Evolutionary conservation across 495 filamentous ascomycete genomes (phyloP), one percentile per base, ranked within the genome.

Genomic region (Thermothielavioides terrestris): DNA sequence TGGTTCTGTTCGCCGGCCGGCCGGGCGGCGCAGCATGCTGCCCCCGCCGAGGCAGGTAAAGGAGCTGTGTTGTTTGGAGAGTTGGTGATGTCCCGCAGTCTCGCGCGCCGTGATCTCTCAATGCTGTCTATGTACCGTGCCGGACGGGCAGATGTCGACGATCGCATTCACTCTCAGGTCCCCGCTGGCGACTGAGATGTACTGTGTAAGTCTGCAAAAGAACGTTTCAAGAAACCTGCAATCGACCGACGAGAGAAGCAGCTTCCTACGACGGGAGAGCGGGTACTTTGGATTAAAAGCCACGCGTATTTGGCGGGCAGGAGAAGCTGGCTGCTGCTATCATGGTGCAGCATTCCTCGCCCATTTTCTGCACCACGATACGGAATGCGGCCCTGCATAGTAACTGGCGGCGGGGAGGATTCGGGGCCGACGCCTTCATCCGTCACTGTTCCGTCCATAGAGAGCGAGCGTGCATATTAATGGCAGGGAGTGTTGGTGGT

Each of bases 381-480:
- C 40, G 45, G 35, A 48, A 48, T 31, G 45, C 31, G 11, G 44
- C 32, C 12, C 30, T 31, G 25, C 14, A 46, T 25, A 5, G 17
- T 6, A 14, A 37, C 11, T 6, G 21, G 6, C 6, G 21, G n/a
- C 42, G n/a, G 14, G 31, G n/a, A n/a, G n/a, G n/a, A n/a, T n/a
- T n/a, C n/a, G n/a, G n/a, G n/a, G n/a, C n/a, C n/a, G n/a, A n/a
- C n/a, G n/a, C n/a, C 11, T 15, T 12, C 28, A 15, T 34, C 30
- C 28, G 18, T 15, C 14, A 17, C 25, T 26, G 30, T 36, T 37
- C 42, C 28, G 44, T 47, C 42, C 46, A 51, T 42, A 56, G 40
- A 38, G 28, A 46, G 34, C 23, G 30, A 9, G 30, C 22, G 36
- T 39, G 9, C 22, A 57, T 54, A 60, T 57, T 56, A 60, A 49